phyloP scores from a whole-genome alignment of 2,329 filamentous ascomycete species.

The Cryphonectria carpinicola region DNA sequence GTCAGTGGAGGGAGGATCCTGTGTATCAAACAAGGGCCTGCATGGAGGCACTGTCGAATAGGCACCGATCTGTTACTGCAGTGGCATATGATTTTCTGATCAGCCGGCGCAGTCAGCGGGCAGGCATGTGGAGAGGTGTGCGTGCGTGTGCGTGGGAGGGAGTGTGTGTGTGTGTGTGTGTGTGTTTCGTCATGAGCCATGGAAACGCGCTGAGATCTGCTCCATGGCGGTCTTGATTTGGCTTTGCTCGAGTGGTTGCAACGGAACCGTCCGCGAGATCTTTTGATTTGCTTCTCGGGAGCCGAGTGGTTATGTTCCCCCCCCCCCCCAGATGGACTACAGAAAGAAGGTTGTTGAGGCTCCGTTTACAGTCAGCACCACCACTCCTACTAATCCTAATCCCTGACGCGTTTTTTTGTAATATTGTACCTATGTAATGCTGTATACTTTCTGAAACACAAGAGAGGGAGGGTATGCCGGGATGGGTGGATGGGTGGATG shows the following conservation, averaged over 20 bases:
- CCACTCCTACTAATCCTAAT: too few species aligned
- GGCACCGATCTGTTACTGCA: not conserved
- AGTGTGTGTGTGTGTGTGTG: too few species aligned
- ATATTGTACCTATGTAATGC: too few species aligned
- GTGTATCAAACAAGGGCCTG: not conserved
- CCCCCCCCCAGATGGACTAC: not conserved
- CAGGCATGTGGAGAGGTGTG: not conserved
- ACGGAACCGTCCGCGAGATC: not conserved
- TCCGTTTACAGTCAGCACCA: not conserved
- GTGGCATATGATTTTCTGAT: not conserved
- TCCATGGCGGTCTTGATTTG: not conserved
- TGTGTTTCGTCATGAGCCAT: not conserved
- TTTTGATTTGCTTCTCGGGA: slow-evolving; percentile 10
- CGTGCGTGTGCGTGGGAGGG: not conserved
- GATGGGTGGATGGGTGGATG: not conserved
- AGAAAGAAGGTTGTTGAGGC: not conserved
- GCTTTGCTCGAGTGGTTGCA: not conserved
- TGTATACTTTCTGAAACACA: not conserved
- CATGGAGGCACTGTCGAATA: not conserved
- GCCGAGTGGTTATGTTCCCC: slow-evolving; percentile 2
- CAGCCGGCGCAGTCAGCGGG: not conserved
- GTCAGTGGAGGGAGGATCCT: not conserved
- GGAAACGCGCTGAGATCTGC: not conserved
- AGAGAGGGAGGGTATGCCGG: not conserved
- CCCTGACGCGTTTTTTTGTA: not conserved